Base-by-base conservation (phyloP, 371 early-diverging fungal genomes). In the Zychaea mexicana region DNA sequence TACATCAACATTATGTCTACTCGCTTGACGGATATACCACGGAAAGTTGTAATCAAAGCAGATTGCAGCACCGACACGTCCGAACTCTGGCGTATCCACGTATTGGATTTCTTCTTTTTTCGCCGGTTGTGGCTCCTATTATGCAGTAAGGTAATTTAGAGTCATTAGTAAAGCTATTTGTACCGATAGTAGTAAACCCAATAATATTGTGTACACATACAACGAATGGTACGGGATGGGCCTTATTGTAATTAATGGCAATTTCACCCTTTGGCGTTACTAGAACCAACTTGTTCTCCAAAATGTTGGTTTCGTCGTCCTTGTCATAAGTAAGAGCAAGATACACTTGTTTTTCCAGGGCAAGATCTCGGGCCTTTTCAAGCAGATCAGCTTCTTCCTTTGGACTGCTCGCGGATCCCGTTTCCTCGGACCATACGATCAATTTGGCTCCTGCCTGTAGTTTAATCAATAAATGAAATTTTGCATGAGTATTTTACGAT, bases 1-100 rank as follows among this genome's bases (percentile, higher is more conserved):
- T 12, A 86, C 33, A 64, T 84, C 77, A 7, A 85, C 74, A 0
- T 77, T 66, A 21, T 82, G 69, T 19, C 66, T 64, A 33, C 84
- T 79, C 7, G 83, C 80, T 69, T 86, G 85, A 0, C 70, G 68
- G 28, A 86, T 82, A 57, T 80, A 78, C 7, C 71, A 63, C 19
- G 80, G 77, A 36, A 83, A 86, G 47, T 83, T 82, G 60, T 69
- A 71, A 49, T 86, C 86, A 62, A 84, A 86, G 47, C 86, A 86
- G 46, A 86, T 84, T 3, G 77, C 81, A 2, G 67, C 79, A 17
- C 85, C 81, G 22, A 86, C 26, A 28, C 84, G 73, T 21, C 86
- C 86, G 65, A 79, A 79, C 2, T 79, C 78, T 6, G 74, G 74
- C 1, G 82, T 78, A 30, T 84, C 79, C 0, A 73, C 71, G 17